Conservation (phyloP, 169 alveolate species). For the Eimeria zaria region DNA sequence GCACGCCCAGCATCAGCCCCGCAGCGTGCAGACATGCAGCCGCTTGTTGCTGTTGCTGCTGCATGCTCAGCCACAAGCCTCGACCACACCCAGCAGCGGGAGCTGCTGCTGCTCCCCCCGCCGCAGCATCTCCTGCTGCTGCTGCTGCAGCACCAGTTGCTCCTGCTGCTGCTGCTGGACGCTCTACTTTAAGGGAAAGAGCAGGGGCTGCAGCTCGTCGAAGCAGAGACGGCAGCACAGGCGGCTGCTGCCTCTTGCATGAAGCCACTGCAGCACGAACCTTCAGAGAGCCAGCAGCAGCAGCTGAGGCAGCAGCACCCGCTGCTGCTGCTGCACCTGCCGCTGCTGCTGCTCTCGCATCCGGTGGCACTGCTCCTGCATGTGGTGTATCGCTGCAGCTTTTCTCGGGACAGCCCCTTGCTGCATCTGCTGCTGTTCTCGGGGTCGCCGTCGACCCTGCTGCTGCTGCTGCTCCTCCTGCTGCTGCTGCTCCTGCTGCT, state of each 20-base stretch:
- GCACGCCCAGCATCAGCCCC: constrained; percentile 56
- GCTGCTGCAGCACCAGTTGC: constrained; percentile 26
- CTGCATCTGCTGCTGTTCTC: constrained; percentile 16
- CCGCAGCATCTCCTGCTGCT: background rate
- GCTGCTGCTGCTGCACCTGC: constrained; percentile 55
- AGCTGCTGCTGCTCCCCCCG: constrained; percentile 13
- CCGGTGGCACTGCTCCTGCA: constrained; percentile 31
- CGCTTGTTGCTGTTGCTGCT: constrained; percentile 70
- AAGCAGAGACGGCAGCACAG: constrained; percentile 41
- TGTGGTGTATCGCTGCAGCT: background rate
- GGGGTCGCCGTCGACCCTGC: background rate
- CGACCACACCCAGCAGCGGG: constrained; percentile 35
- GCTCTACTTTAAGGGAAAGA: background rate
- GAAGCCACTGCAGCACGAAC: constrained; percentile 52
- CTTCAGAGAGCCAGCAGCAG: constrained; percentile 56
- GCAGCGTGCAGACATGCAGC: constrained; percentile 54
- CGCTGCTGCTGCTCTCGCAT: constrained; percentile 60
- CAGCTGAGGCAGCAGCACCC: constrained; percentile 40
- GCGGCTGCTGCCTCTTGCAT: constrained; percentile 44
- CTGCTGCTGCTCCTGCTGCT: constrained; percentile 44
- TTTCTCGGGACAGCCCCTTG: background rate
- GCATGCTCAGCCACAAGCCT: constrained; percentile 62
- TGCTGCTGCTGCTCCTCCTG: constrained; percentile 16
- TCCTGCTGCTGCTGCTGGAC: constrained; percentile 16
- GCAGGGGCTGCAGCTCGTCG: constrained; percentile 6